Conservation (phyloP, 495 filamentous ascomycete genomes). For the Bathelium albidoporum region DNA sequence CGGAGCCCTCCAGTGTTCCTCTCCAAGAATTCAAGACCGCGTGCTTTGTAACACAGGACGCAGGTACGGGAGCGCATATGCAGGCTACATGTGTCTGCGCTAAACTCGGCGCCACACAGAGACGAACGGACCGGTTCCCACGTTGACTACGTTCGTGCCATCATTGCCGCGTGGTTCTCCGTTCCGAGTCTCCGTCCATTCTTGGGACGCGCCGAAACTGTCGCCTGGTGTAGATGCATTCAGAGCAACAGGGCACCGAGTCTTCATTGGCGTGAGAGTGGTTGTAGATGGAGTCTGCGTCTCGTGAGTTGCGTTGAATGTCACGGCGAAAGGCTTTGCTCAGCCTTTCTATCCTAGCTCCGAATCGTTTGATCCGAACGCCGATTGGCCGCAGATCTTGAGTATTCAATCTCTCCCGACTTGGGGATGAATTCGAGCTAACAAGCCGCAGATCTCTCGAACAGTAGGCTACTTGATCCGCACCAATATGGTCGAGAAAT, state of each 20-base stretch:
- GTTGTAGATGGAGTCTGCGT: constrained; percentile 53
- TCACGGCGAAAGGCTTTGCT: neutral
- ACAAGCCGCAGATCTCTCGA: neutral
- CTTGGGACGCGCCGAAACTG: constrained; percentile 59
- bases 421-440: neutral
- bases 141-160: constrained; percentile 68
- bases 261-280: constrained; percentile 59
- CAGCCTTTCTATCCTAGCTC: neutral
- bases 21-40: constrained; percentile 79
- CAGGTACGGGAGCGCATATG: constrained; percentile 34
- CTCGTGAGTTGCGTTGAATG: constrained; percentile 2
- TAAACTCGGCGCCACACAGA: constrained; percentile 3
- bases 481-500: neutral
- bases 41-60: constrained; percentile 65
- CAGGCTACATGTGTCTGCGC: neutral
- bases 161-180: constrained; percentile 48
- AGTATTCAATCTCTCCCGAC: constrained; percentile 8
- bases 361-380: neutral
- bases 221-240: constrained; percentile 51
- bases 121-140: constrained; percentile 45
- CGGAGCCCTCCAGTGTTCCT: constrained; percentile 50
- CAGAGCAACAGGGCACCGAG: constrained; percentile 48
- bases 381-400: constrained; percentile 22
- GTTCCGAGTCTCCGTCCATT: constrained; percentile 73
- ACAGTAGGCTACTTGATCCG: neutral